phyloP scores from a whole-genome alignment of 306 rosid genomes.

The Astragalus glycyphyllos region DNA sequence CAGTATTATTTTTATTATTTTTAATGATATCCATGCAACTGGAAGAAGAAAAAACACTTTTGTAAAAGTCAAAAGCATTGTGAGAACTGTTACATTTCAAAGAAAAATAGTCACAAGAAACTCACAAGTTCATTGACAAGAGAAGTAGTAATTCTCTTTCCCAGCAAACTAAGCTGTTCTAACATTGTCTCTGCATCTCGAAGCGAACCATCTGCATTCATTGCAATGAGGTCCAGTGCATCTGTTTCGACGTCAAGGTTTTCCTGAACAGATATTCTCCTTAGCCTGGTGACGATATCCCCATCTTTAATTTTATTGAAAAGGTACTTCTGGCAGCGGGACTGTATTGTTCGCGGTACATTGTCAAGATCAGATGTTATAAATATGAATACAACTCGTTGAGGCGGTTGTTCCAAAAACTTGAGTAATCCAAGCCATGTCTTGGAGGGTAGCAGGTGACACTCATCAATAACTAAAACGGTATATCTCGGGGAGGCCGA shows the following conservation, averaged over 20 bases:
- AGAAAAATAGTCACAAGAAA: slow-evolving; percentile 43
- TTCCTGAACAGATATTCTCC: slow-evolving; percentile 74
- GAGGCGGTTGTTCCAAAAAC: slow-evolving; percentile 90
- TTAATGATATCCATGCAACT: slow-evolving; percentile 26
- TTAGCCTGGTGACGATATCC: slow-evolving; percentile 79
- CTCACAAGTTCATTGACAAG: slow-evolving; percentile 98
- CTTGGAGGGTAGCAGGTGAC: slow-evolving; percentile 90
- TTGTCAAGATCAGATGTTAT: slow-evolving; percentile 90
- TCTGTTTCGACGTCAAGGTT: slow-evolving; percentile 81
- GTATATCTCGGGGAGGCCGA: slow-evolving; percentile 61
- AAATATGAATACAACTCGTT: slow-evolving; percentile 78
- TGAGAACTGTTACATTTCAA: slow-evolving; percentile 35
- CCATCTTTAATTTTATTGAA: slow-evolving; percentile 92
- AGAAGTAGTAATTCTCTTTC: slow-evolving; percentile 83
- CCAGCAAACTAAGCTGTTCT: slow-evolving; percentile 94
- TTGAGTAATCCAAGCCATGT: slow-evolving; percentile 92
- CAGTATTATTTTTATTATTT: slow-evolving; percentile 40
- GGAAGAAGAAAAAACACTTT: neutral
- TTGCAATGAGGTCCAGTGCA: slow-evolving; percentile 92
- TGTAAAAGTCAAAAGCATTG: slow-evolving; percentile 24
- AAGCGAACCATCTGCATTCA: slow-evolving; percentile 98
- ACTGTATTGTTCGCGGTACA: slow-evolving; percentile 87
- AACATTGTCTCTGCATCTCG: slow-evolving; percentile 98
- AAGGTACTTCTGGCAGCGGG: slow-evolving; percentile 91
- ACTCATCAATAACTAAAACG: slow-evolving; percentile 89